Base-by-base conservation (phyloP, 164 flowering plant species). In the Platanus orientalis region DNA sequence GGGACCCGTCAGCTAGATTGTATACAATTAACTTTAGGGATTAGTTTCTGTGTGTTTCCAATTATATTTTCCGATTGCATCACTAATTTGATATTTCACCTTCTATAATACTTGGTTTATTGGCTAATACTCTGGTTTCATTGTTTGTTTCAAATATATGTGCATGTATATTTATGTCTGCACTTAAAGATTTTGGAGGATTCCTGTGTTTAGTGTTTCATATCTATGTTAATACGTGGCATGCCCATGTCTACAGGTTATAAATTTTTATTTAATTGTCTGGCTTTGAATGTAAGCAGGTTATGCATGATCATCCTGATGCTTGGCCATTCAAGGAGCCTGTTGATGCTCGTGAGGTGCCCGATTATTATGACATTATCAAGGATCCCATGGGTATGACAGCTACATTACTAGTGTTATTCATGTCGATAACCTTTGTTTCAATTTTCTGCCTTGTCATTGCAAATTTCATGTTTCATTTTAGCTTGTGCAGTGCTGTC, bases 301-400 rank as follows among this genome's bases (percentile, higher is more conserved):
- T 83, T 32, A 81, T 92, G 90, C 81, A 74, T 64, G 99, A 95
- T 16, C 96, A 92, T 78, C 85, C 86, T 64, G 97, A 95, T 87
- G 79, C 97, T 57, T 95, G 97, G 99, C 97, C 97, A 65, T 92
- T 92, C 69, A 92, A 78, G 78, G 97, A 95, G 50, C 97, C 99
- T 54, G 99, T 92, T 73, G 97, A 92, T 83, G 72, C 78, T 16
- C 94, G 92, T 48, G 96, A 89, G 58, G 99, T 85, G 62, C 97
- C 97, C 59, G 96, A 91, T 75, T 95, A 95, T 60, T 88, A 89
- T 68, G 94, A 91, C 52, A 82, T 91, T 62, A 89, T 94, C 61
- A 95, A 91, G 71, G 96, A 95, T 73, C 96, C 99, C 24, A 88
- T 91, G 86, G 97, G 99, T 94, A 79, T 73, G 76, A 51, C 32